Conservation (phyloP, 78 protist genomes). For the Dictyostelium firmibasis region DNA sequence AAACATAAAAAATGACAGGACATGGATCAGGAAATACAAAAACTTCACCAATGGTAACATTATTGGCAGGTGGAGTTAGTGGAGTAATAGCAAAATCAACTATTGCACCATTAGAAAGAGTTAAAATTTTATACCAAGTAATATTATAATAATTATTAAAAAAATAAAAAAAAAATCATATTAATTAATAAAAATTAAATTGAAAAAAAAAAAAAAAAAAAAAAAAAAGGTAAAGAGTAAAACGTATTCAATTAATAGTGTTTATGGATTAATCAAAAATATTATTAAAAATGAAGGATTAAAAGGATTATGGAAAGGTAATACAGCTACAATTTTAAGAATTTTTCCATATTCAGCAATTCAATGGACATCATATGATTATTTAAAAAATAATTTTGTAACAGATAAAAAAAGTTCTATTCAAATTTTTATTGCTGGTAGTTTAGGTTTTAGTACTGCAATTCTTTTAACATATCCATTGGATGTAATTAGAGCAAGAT, state of each 20-base stretch:
- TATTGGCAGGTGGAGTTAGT: slow-evolving; percentile 76
- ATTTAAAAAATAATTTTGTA: not conserved
- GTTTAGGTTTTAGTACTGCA: slow-evolving; percentile 86
- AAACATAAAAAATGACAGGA: not conserved
- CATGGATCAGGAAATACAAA: not conserved
- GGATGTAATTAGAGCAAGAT: slow-evolving; percentile 87
- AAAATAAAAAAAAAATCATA: not conserved
- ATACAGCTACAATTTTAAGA: slow-evolving; percentile 82
- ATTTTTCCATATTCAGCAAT: slow-evolving; percentile 88
- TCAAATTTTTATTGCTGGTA: slow-evolving; percentile 77
- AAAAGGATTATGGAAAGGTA: slow-evolving; percentile 87
- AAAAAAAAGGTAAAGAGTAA: slow-evolving; percentile 37
- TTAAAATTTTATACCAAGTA: slow-evolving; percentile 88
- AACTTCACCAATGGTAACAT: not conserved
- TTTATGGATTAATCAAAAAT: slow-evolving; percentile 10
- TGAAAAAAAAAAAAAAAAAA: too few relatives aligned
- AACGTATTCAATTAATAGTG: not conserved
- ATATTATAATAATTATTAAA: not conserved
- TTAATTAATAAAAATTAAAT: not conserved
- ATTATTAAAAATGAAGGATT: slow-evolving; percentile 82
- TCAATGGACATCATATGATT: slow-evolving; percentile 73
- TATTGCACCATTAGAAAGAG: slow-evolving; percentile 89
- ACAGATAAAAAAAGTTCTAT: slow-evolving; percentile 1
- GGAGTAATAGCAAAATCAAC: slow-evolving; percentile 83
- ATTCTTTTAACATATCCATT: slow-evolving; percentile 90